Evolutionary conservation across 2,329 filamentous ascomycete genomes (phyloP).

Genomic region (Helotiales sp.): DNA sequence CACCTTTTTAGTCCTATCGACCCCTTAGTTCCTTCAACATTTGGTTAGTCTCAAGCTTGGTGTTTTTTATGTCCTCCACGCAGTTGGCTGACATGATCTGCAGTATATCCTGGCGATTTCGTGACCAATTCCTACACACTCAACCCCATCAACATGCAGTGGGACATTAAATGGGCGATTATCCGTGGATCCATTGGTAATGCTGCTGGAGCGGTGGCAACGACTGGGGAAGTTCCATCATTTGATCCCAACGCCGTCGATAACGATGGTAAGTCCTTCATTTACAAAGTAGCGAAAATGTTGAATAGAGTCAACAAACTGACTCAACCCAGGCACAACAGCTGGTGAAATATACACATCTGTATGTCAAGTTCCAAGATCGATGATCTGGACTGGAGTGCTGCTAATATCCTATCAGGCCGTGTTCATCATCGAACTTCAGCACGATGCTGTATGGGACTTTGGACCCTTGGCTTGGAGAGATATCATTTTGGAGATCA

Average conservation of each 20-base stretch:
- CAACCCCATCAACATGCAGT: constrained; percentile 12
- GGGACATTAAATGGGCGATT: constrained; percentile 17
- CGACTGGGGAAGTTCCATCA: constrained; percentile 12
- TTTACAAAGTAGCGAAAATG: not conserved
- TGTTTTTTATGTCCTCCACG: too few relatives aligned
- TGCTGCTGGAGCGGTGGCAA: not conserved
- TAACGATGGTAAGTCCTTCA: constrained; percentile 4
- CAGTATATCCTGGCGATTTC: constrained; percentile 20
- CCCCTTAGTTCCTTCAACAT: constrained; percentile 4
- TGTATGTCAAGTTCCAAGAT: not conserved
- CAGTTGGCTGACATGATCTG: too few relatives aligned
- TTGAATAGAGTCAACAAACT: not conserved
- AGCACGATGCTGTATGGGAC: constrained; percentile 19
- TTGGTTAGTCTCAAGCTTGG: not conserved
- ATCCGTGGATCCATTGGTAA: constrained; percentile 4
- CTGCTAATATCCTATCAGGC: constrained; percentile 1
- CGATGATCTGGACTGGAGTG: not conserved
- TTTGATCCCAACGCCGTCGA: constrained; percentile 10
- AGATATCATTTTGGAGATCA: constrained; percentile 20
- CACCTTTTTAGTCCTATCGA: constrained; percentile 11
- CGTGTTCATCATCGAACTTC: constrained; percentile 21
- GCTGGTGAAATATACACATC: not conserved
- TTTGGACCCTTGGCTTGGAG: constrained; percentile 20
- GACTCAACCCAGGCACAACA: not conserved
- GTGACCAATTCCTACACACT: constrained; percentile 20